Conservation (phyloP, 495 filamentous ascomycete species). For the Pyrenula massariospora region DNA sequence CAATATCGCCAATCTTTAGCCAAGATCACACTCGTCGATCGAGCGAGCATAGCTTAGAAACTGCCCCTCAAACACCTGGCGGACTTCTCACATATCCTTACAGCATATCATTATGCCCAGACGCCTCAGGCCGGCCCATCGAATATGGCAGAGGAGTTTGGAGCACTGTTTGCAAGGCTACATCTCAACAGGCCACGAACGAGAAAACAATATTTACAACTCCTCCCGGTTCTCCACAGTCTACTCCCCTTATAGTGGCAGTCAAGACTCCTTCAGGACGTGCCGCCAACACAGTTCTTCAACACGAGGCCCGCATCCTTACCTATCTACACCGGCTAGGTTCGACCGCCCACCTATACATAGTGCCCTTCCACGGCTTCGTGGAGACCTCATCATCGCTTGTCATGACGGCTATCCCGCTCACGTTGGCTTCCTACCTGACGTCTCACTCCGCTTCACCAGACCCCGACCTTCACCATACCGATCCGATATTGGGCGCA, state of each 20-base stretch:
- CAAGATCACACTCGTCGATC: no score
- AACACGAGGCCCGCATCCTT: conserved; percentile 38
- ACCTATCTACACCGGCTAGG: conserved; percentile 32
- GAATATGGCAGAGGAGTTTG: conserved; percentile 47
- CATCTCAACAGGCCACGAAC: conserved; percentile 3
- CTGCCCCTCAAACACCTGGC: no score
- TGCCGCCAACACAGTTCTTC: conserved; percentile 36
- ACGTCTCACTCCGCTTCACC: conserved; percentile 13
- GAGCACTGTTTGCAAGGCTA: conserved; percentile 49
- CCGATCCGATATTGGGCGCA: conserved; percentile 27
- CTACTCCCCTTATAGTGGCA: conserved; percentile 27
- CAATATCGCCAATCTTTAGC: not conserved
- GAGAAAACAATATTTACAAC: conserved; percentile 13
- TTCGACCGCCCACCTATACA: conserved; percentile 19
- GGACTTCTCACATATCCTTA: not conserved
- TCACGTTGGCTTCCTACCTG: conserved; percentile 37
- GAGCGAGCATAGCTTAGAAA: conserved; percentile 15
- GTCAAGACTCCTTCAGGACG: conserved; percentile 40
- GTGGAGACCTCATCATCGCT: conserved; percentile 34
- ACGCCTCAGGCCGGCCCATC: conserved; percentile 11
- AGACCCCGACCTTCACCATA: conserved; percentile 10
- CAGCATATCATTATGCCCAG: conserved; percentile 11
- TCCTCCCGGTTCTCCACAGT: conserved; percentile 36
- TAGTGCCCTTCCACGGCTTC: conserved; percentile 46
- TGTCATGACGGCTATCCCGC: conserved; percentile 40